Base-by-base conservation (phyloP, 805 yeast species). In the Yarrowia keelungensis region DNA sequence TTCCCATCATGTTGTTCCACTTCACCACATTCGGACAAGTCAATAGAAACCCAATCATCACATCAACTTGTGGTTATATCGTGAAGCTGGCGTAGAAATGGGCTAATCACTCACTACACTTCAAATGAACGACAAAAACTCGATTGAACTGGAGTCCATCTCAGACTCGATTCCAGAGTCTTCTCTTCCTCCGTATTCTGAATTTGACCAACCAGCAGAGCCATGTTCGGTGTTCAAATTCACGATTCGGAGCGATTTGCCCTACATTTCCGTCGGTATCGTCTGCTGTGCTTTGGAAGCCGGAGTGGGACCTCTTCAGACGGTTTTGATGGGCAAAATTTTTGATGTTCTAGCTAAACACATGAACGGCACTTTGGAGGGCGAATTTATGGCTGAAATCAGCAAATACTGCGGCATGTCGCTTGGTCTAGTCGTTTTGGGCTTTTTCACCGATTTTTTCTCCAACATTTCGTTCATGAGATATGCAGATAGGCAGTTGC, bases 401-500 rank as follows among this genome's bases (percentile, higher is more conserved):
- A 72, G 81, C 72, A 65, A 73, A 74, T 85, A 16, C 76, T 80
- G 46, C 68, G 74, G 71, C 65, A 71, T n/a, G 75, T 79, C 69
- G 1, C 77, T 79, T 82, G 79, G 80, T 49, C 79, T 50, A 73
- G 87, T 11, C 72, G 83, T 50, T 72, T 85, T 2, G 90, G 87
- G 41, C 79, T 80, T 0, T 85, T 82, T 0, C 75, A 82, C 12
- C 74, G 83, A 8, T 72, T 84, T 0, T 70, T 81, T 4, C 77
- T 80, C 54, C 0, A 86, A 89, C 3, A 81, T 89, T 8, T 74
- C 83, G 0, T 73, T 81, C 0, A 92, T 96, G 90, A 84, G 87
- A 83, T 79, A 89, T 54, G 97, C 97, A 8, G 97, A 91, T 76
- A 78, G 80, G 12, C 92, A 89, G 71, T 91, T 87, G 58, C 72